Evolutionary conservation across 805 yeast genomes (phyloP).

Genomic region (Teunomyces barrocoloradensis): DNA sequence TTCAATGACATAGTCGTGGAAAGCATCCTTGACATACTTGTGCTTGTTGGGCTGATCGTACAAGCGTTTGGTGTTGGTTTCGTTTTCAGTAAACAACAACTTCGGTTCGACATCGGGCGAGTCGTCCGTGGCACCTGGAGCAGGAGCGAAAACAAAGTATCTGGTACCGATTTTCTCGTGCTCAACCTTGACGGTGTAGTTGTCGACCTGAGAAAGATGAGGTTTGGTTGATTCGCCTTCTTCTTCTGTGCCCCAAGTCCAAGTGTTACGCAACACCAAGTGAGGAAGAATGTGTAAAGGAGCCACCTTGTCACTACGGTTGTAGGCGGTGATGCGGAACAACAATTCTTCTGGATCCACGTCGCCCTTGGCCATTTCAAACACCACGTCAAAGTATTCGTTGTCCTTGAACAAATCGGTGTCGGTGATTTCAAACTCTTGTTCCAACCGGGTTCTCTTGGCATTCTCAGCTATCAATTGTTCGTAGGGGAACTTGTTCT

Average conservation of each 20-base stretch:
- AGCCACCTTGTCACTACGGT: slow-evolving; percentile 80
- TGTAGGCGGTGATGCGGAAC: slow-evolving; percentile 85
- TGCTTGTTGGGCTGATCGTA: slow-evolving; percentile 62
- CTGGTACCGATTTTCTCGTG: slow-evolving; percentile 70
- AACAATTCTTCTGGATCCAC: slow-evolving; percentile 76
- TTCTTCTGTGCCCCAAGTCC: slow-evolving; percentile 81
- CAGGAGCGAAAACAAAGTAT: slow-evolving; percentile 69
- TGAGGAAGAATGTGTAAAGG: slow-evolving; percentile 87
- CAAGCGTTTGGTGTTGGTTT: slow-evolving; percentile 69
- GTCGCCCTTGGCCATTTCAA: slow-evolving; percentile 86
- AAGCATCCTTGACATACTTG: slow-evolving; percentile 79
- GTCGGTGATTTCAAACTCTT: slow-evolving; percentile 81
- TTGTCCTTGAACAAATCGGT: slow-evolving; percentile 71
- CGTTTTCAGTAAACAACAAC: slow-evolving; percentile 84
- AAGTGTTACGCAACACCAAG: slow-evolving; percentile 78
- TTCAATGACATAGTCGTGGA: slow-evolving; percentile 77
- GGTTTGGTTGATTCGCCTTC: slow-evolving; percentile 51
- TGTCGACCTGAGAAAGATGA: slow-evolving; percentile 37
- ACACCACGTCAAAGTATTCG: slow-evolving; percentile 81
- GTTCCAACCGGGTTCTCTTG: slow-evolving; percentile 61
- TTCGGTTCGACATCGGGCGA: slow-evolving; percentile 70
- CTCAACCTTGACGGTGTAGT: slow-evolving; percentile 53
- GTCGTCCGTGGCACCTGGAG: slow-evolving; percentile 62
- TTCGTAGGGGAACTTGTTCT: slow-evolving; percentile 75
- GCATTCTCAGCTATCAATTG: slow-evolving; percentile 67